phyloP scores from a whole-genome alignment of 805 yeast species.

The Candida insectorum region DNA sequence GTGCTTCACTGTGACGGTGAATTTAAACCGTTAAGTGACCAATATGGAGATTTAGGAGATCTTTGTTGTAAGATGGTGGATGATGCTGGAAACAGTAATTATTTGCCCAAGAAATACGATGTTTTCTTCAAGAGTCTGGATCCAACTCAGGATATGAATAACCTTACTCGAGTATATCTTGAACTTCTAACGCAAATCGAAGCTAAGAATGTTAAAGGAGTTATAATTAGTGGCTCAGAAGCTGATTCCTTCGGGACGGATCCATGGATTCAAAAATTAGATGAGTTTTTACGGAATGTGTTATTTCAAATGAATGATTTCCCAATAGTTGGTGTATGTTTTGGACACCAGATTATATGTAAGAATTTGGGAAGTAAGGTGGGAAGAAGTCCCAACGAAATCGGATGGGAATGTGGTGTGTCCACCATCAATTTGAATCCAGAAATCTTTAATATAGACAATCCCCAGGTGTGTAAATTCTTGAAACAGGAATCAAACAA shows the following conservation, averaged over 20 bases:
- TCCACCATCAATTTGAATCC: conserved; percentile 46
- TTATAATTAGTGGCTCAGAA: conserved; percentile 54
- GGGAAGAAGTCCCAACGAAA: conserved; percentile 42
- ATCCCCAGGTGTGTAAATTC: conserved; percentile 5
- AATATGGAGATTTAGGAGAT: conserved; percentile 55
- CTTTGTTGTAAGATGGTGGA: conserved; percentile 33
- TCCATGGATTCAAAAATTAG: conserved; percentile 41
- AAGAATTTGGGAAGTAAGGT: conserved; percentile 63
- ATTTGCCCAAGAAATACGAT: conserved; percentile 33
- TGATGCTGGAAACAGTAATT: conserved; percentile 8
- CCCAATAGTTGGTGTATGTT: conserved; percentile 71
- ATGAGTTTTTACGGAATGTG: conserved; percentile 26
- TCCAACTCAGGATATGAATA: conserved; percentile 8
- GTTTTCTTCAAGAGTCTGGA: conserved; percentile 24
- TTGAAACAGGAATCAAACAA: conserved; percentile 7
- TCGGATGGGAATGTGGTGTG: conserved; percentile 75
- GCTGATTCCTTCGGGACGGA: conserved; percentile 42
- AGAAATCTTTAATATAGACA: conserved; percentile 24
- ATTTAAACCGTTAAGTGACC: conserved; percentile 21
- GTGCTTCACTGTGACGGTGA: conserved; percentile 40
- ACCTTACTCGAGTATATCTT: conserved; percentile 12
- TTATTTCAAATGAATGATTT: conserved; percentile 12
- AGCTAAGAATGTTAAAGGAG: conserved; percentile 29
- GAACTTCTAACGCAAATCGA: conserved; percentile 22
- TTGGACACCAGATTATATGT: conserved; percentile 81